Conservation (phyloP, 805 yeast genomes). For the Wickerhamiella lipophila region DNA sequence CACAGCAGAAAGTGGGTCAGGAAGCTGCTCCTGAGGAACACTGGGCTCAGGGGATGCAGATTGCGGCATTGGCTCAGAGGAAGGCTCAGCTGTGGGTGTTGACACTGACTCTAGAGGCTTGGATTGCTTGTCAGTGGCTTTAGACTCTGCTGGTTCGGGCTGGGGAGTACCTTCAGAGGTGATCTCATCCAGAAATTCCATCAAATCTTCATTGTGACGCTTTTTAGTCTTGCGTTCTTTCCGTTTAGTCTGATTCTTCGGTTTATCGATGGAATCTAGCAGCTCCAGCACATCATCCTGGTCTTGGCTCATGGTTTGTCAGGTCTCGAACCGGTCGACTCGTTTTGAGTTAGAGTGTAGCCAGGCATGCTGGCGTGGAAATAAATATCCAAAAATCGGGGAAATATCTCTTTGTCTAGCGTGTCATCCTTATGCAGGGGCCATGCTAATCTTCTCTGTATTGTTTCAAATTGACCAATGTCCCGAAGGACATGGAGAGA, state of each 20-base stretch:
- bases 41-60: background rate
- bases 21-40: constrained; percentile 7
- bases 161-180: constrained; percentile 20
- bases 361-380: background rate
- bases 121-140: constrained; percentile 5
- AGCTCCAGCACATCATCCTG: constrained; percentile 31
- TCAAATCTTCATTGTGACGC: constrained; percentile 30
- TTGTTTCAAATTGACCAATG: constrained; percentile 99
- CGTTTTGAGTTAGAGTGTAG: background rate
- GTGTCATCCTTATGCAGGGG: constrained; percentile 99
- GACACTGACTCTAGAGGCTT: background rate
- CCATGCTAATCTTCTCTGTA: constrained; percentile 99
- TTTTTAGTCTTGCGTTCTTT: constrained; percentile 13
- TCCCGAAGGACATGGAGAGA: constrained; percentile 34
- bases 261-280: constrained; percentile 30
- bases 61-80: background rate
- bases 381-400: constrained; percentile 48
- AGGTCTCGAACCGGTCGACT: background rate
- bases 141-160: constrained; percentile 14
- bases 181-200: constrained; percentile 33
- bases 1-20: constrained; percentile 27
- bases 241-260: constrained; percentile 15
- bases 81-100: background rate
- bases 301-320: constrained; percentile 10
- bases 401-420: constrained; percentile 99